phyloP scores from a whole-genome alignment of 2,329 filamentous ascomycete species.

The Paraconiothyrium brasiliense region DNA sequence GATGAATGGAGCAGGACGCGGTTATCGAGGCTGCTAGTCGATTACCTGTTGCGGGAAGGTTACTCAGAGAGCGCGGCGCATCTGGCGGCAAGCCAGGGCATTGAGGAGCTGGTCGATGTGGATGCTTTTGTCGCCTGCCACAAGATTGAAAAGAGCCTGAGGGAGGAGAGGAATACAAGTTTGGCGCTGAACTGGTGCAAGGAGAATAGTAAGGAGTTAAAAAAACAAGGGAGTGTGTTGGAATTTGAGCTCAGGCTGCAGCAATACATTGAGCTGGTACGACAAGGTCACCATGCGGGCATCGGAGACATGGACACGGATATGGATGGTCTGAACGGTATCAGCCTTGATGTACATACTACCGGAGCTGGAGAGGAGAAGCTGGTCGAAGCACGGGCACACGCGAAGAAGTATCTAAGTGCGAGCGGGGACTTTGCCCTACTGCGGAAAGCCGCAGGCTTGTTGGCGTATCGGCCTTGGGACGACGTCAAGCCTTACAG shows the following conservation, averaged over 20 bases:
- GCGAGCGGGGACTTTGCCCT: slow-evolving; percentile 75
- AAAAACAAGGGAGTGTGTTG: slow-evolving; percentile 86
- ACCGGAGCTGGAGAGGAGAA: slow-evolving; percentile 57
- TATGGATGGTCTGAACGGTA: slow-evolving; percentile 68
- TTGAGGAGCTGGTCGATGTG: slow-evolving; percentile 85
- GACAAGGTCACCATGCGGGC: slow-evolving; percentile 60
- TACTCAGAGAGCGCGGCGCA: slow-evolving; percentile 80
- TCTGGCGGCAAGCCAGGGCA: slow-evolving; percentile 77
- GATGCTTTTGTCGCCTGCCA: slow-evolving; percentile 87
- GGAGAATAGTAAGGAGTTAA: slow-evolving; percentile 91
- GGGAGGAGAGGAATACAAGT: slow-evolving; percentile 70
- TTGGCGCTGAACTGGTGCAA: slow-evolving; percentile 90
- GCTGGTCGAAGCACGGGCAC: slow-evolving; percentile 77
- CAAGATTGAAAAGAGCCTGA: slow-evolving; percentile 77
- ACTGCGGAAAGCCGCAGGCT: slow-evolving; percentile 76
- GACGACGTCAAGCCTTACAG: slow-evolving; percentile 68
- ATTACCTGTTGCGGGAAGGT: slow-evolving; percentile 87
- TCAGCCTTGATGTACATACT: slow-evolving; percentile 56
- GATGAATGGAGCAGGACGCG: slow-evolving; percentile 86
- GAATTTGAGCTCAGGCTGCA: slow-evolving; percentile 95
- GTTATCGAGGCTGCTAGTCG: slow-evolving; percentile 86
- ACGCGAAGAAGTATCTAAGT: slow-evolving; percentile 83
- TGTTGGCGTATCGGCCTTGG: slow-evolving; percentile 77
- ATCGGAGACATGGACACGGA: slow-evolving; percentile 35
- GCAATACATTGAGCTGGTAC: slow-evolving; percentile 91